Conservation (phyloP, 2,329 filamentous ascomycete species). For the Neopestalotiopsis sp. region DNA sequence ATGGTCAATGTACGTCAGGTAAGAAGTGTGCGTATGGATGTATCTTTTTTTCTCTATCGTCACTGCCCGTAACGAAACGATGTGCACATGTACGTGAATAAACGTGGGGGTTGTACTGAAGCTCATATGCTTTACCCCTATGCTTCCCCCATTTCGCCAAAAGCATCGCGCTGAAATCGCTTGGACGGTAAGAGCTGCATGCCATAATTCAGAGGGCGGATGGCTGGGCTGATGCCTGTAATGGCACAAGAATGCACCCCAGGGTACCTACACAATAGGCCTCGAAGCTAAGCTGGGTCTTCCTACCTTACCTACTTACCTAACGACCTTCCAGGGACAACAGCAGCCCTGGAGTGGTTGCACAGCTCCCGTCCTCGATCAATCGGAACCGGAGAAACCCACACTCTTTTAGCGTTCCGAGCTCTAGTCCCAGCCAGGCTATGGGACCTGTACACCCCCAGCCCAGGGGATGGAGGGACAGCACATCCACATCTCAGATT, state of each 20-base stretch:
- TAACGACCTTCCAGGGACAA: not conserved
- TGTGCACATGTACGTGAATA: no score
- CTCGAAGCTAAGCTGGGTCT: no score
- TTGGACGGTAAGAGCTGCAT: no score
- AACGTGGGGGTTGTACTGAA: not conserved
- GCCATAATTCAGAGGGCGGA: not conserved
- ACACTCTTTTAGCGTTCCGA: not conserved
- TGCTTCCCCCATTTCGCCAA: no score
- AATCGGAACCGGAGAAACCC: slow-evolving; percentile 12
- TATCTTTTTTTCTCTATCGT: no score
- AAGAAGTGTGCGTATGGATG: no score
- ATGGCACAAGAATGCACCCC: no score
- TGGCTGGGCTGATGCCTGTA: not conserved
- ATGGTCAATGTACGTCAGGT: not conserved
- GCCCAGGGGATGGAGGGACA: slow-evolving; percentile 11
- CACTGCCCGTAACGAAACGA: no score
- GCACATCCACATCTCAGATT: slow-evolving; percentile 15
- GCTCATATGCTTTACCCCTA: not conserved
- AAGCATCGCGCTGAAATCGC: no score
- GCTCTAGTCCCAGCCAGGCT: not conserved
- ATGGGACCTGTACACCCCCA: not conserved
- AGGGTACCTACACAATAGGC: no score
- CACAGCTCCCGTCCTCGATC: no score
- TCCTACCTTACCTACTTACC: not conserved
- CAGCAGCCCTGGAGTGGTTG: not conserved